Conservation (phyloP, 345 rosid genomes). For the Salix suchowensis region DNA sequence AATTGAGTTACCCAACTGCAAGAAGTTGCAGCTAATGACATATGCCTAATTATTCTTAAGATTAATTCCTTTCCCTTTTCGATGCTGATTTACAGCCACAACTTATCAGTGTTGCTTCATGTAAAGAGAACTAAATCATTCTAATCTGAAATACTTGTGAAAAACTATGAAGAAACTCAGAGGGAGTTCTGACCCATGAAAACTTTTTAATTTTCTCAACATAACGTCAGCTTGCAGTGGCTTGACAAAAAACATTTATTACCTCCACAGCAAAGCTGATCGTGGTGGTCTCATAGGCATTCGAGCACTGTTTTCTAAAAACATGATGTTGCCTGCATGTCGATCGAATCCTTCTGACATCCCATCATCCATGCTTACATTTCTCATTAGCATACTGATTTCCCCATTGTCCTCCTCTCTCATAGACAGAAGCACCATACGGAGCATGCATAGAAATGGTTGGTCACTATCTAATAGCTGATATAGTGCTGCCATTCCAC, state of each 20-base stretch:
- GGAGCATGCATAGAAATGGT: constrained; percentile 98
- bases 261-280: constrained; percentile 97
- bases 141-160: not conserved
- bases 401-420: constrained; percentile 92
- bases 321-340: constrained; percentile 35
- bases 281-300: constrained; percentile 60
- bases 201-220: not conserved
- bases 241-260: constrained; percentile 13
- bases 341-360: constrained; percentile 42
- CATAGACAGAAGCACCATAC: constrained; percentile 96
- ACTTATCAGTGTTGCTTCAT: not conserved
- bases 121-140: not conserved
- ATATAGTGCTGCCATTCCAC: constrained; percentile 96
- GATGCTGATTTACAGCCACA: not conserved
- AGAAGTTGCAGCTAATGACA: not conserved
- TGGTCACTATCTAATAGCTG: constrained; percentile 97
- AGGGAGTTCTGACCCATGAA: not conserved
- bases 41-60: not conserved
- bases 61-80: not conserved
- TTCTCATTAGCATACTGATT: constrained; percentile 65
- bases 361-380: constrained; percentile 47
- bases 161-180: not conserved
- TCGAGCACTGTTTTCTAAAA: constrained; percentile 50
- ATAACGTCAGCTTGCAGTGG: not conserved
- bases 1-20: not conserved